These are phyloP conservation scores for Zymoseptoria brevis DNA, from an alignment of 2,329 filamentous ascomycete species.

Conservation along the genomic window DNA sequence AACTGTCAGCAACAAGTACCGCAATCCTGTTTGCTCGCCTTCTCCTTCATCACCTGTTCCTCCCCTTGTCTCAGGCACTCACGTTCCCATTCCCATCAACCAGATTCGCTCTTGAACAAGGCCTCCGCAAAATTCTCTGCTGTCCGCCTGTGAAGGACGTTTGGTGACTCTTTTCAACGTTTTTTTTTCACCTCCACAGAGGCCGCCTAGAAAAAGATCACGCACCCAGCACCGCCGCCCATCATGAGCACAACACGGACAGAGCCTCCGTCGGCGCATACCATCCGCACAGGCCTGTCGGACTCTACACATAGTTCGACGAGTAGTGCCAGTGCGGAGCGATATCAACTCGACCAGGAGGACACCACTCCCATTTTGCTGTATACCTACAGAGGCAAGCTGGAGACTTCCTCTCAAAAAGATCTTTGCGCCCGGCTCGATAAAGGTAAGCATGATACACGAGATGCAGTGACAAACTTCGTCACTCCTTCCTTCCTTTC, in stretches of 20 bases:
- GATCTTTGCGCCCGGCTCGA: constrained; percentile 35
- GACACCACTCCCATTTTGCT: constrained; percentile 38
- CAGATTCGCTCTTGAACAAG: constrained; percentile 8
- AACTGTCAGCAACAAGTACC: constrained; percentile 1
- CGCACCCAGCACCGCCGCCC: constrained; percentile 1
- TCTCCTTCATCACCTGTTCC: constrained; percentile 1
- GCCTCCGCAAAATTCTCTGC: not conserved
- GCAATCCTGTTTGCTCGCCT: not conserved
- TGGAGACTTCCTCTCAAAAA: constrained; percentile 38
- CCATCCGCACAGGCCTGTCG: constrained; percentile 35
- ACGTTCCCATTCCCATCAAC: constrained; percentile 7
- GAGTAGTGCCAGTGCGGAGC: constrained; percentile 32
- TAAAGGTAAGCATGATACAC: constrained; percentile 22
- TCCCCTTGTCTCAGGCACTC: constrained; percentile 17
- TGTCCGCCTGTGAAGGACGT: not conserved
- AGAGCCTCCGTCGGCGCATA: constrained; percentile 10
- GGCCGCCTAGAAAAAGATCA: constrained; percentile 10
- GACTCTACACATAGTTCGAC: constrained; percentile 35
- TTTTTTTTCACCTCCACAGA: constrained; percentile 1
- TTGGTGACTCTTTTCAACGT: not conserved
- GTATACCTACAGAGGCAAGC: constrained; percentile 36
- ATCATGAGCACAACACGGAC: constrained; percentile 17
- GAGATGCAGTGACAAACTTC: not conserved
- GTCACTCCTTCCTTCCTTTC: not conserved
- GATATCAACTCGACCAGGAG: constrained; percentile 38